phyloP scores from a whole-genome alignment of 2,329 filamentous ascomycete genomes.

The Herpomyces periplanetae region DNA sequence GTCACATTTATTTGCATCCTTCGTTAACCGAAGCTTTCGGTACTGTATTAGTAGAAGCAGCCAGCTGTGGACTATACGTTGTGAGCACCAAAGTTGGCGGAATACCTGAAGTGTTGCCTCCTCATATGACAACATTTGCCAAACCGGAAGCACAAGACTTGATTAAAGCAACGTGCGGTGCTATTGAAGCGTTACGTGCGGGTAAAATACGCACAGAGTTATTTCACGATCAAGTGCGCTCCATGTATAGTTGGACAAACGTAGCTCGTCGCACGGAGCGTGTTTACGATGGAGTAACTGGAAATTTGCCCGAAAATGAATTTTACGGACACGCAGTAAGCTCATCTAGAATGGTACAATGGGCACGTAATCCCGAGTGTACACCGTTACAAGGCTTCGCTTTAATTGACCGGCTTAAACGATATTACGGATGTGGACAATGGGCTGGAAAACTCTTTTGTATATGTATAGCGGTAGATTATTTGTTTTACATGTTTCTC shows the following conservation, averaged over 20 bases:
- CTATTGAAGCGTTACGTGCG: conserved; percentile 47
- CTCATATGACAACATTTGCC: conserved; percentile 89
- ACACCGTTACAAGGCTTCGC: conserved; percentile 55
- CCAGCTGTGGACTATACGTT: conserved; percentile 74
- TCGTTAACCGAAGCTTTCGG: conserved; percentile 87
- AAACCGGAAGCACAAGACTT: conserved; percentile 87
- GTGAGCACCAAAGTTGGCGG: conserved; percentile 87
- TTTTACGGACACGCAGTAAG: conserved; percentile 45
- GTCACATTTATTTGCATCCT: conserved; percentile 82
- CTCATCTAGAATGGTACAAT: conserved; percentile 20
- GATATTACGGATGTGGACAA: conserved; percentile 89
- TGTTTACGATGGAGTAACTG: conserved; percentile 72
- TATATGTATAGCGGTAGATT: conserved; percentile 70
- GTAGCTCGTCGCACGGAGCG: conserved; percentile 72
- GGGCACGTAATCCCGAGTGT: conserved; percentile 23
- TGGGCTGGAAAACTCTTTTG: conserved; percentile 97
- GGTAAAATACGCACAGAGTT: conserved; percentile 62
- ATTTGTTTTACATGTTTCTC: conserved; percentile 49
- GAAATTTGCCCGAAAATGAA: conserved; percentile 42
- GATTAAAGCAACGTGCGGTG: conserved; percentile 50
- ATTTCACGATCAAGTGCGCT: conserved; percentile 84
- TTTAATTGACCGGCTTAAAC: conserved; percentile 66
- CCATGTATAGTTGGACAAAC: conserved; percentile 96
- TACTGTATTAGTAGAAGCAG: conserved; percentile 86
- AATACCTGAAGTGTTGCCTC: conserved; percentile 75